phyloP scores from a whole-genome alignment of 1,284 basidiomycete genomes.

The Rugosomyces carneus region DNA sequence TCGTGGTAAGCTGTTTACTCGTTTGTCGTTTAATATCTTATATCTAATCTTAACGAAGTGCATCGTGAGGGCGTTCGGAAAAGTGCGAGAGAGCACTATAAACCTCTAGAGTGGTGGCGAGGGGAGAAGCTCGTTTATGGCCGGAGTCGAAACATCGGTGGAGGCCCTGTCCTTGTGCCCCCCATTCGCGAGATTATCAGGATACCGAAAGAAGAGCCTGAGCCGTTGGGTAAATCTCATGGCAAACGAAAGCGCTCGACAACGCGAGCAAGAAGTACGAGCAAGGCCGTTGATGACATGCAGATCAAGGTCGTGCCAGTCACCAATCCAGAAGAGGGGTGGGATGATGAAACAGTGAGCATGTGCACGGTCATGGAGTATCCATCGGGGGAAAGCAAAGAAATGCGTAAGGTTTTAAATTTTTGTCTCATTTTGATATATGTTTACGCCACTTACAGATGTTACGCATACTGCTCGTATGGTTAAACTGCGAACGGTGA shows the following conservation, averaged over 20 bases:
- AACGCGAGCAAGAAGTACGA: conserved; percentile 35
- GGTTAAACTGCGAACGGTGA: conserved; percentile 2
- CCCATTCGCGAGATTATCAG: conserved; percentile 80
- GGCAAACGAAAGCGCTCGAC: conserved; percentile 29
- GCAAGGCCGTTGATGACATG: conserved; percentile 24
- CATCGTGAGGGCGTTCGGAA: conserved; percentile 63
- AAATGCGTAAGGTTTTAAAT: conserved; percentile 14
- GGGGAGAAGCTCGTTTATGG: conserved; percentile 85
- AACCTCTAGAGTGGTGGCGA: conserved; percentile 91
- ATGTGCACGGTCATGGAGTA: conserved; percentile 70
- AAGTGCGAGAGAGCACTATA: conserved; percentile 64
- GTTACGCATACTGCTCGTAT: conserved; percentile 57
- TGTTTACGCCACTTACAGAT: conserved; percentile 29
- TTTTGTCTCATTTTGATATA: background rate
- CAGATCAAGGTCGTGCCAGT: conserved; percentile 22
- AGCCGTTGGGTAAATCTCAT: conserved; percentile 44
- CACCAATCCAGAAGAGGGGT: conserved; percentile 70
- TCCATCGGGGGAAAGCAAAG: conserved; percentile 45
- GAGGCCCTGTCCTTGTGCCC: conserved; percentile 56
- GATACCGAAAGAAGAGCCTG: conserved; percentile 60
- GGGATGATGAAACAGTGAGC: conserved; percentile 78
- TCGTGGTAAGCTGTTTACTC: conserved; percentile 22
- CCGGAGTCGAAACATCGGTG: conserved; percentile 29
- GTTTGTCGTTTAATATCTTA: background rate
- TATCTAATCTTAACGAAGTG: conserved; percentile 2